Conservation (phyloP, 371 early-diverging fungal species). For the Sporodiniella umbellata region DNA sequence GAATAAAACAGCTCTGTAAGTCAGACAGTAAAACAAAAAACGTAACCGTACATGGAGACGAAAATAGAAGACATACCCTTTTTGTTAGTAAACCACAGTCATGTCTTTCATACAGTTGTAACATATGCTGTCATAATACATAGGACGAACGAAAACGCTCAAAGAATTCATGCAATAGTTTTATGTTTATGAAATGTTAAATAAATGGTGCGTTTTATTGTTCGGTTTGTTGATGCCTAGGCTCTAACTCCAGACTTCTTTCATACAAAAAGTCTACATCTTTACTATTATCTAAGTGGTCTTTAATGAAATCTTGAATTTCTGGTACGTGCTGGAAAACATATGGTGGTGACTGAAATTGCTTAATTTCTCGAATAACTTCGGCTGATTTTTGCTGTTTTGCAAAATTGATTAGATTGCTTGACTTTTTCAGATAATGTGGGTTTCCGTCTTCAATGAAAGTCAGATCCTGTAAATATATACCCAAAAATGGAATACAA, state of each 20-base stretch:
- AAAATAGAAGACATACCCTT: too few species aligned
- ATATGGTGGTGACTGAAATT: conserved; percentile 89
- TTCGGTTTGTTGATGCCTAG: conserved; percentile 27
- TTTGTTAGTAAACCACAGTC: too few species aligned
- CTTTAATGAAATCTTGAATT: conserved; percentile 77
- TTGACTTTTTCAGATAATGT: conserved; percentile 60
- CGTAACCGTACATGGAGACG: too few species aligned
- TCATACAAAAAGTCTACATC: conserved; percentile 70
- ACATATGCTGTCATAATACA: too few species aligned
- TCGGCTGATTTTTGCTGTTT: conserved; percentile 87
- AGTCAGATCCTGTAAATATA: conserved; percentile 88
- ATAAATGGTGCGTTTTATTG: background rate
- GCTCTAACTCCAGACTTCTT: conserved; percentile 67
- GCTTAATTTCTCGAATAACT: conserved; percentile 89
- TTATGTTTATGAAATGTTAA: too few species aligned
- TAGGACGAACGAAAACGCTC: too few species aligned
- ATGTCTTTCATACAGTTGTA: too few species aligned
- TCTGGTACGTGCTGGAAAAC: conserved; percentile 71
- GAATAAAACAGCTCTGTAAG: too few species aligned
- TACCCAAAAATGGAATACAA: conserved; percentile 89
- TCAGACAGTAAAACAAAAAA: too few species aligned
- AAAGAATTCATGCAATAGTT: too few species aligned
- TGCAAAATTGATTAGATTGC: conserved; percentile 83
- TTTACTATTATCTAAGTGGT: conserved; percentile 53
- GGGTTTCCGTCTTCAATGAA: conserved; percentile 94